Percentiles rank a stretch among this genome's conserved stretches.
Evolutionary conservation across 2,329 filamentous ascomycete genomes (phyloP).

Genomic region (Trichothecium roseum): DNA sequence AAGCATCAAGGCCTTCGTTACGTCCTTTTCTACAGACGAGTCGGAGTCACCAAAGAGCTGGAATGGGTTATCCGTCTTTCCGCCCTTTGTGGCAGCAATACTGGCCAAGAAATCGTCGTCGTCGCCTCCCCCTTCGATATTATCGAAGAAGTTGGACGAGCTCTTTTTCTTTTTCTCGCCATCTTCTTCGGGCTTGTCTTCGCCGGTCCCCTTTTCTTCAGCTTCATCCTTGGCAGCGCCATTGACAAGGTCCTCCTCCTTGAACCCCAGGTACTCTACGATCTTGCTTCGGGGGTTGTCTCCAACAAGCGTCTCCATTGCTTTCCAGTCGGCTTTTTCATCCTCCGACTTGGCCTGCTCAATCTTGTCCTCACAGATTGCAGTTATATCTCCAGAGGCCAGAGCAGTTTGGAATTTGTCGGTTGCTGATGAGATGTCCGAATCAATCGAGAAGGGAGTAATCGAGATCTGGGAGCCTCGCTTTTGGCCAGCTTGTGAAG

Average conservation of each 20-base stretch:
- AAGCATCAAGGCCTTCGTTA: constrained; percentile 80
- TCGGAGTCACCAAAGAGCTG: constrained; percentile 79
- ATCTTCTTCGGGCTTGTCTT: constrained; percentile 13
- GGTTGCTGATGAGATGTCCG: constrained; percentile 71
- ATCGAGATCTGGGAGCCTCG: constrained; percentile 70
- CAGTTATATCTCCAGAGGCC: constrained; percentile 62
- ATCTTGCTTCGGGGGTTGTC: constrained; percentile 80
- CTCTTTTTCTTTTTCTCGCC: constrained; percentile 39
- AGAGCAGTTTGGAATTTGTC: constrained; percentile 80
- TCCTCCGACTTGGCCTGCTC: constrained; percentile 69
- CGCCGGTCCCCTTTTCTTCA: constrained; percentile 6
- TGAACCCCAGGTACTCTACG: constrained; percentile 83
- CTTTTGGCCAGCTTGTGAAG: constrained; percentile 51
- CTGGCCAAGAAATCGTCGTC: constrained; percentile 80
- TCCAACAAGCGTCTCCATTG: constrained; percentile 79
- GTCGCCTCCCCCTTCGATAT: constrained; percentile 51
- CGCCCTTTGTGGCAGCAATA: constrained; percentile 77
- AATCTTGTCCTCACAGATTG: constrained; percentile 73
- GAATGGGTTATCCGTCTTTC: constrained; percentile 91
- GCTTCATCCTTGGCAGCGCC: constrained; percentile 31
- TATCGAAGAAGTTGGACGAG: constrained; percentile 73
- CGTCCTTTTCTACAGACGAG: constrained; percentile 69
- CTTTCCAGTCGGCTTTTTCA: constrained; percentile 92
- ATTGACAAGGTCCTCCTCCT: constrained; percentile 44
- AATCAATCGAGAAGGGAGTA: constrained; percentile 80